Evolutionary conservation across 208 protist species (phyloP), one percentile per base, ranked within the genome.

Genomic region (Vickermania ingenoplastis): DNA sequence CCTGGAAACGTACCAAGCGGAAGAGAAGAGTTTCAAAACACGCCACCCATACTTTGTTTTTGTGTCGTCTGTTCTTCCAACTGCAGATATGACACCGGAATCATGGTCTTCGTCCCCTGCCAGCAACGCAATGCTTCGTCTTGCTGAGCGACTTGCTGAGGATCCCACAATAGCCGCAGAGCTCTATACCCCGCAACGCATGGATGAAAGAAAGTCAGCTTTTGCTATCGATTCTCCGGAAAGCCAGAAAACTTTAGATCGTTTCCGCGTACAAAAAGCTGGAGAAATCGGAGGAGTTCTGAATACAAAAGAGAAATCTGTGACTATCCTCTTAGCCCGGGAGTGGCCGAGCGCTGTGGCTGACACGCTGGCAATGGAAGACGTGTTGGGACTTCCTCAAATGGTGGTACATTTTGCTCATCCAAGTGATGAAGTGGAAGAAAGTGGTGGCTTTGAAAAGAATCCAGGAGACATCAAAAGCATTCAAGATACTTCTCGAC

Each of bases 331-430:
- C 5, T 14, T 60, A 28, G 31, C 57, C 13, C 5, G 21, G 7
- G 5, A 41, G 22, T 69, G 58, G 24, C 63, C 63, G 17, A n/a
- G 28, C 11, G 49, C 63, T 4, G 31, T 69, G 5, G 63, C 55
- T 1, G 63, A 69, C 51, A 55, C 36, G 1, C 14, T 69, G 31
- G 54, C 63, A 23, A 41, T 69, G 54, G 63, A 69, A 57, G 21
- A 61, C n/a, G 57, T 52, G 7, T 36, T 69, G 21, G 63, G 63
- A 7, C 30, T 7, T 2, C 63, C 63, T 31, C 41, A 50, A 26
- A 55, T 55, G 2, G 63, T 69, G 7, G 27, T 69, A 7, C 24
- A 61, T 23, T 64, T 69, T 5, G 30, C 41, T 13, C 50, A 61
- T n/a, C 41, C 14, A 14, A 17, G 3, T 2, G 53, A n/a, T 21